Percentiles rank a stretch among this genome's conserved stretches.
These are phyloP conservation scores for Magnaporthiopsis rhizophila DNA, from an alignment of 2,329 filamentous ascomycete genomes.

Conservation along the genomic window DNA sequence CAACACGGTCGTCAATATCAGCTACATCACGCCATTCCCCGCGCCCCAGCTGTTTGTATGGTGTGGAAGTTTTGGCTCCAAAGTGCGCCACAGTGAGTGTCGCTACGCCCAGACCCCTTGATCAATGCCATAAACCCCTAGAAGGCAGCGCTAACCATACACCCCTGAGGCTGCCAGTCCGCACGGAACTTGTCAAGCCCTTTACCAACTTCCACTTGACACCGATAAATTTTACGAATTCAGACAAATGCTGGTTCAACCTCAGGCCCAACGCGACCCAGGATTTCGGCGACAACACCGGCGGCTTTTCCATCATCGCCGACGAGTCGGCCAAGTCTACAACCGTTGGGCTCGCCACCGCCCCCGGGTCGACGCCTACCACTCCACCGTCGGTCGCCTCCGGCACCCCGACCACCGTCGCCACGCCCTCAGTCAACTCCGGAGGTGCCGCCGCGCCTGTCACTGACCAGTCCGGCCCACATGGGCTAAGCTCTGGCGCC, in stretches of 20 bases:
- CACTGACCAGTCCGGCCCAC: not conserved
- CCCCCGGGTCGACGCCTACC: not conserved
- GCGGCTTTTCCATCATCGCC: not conserved
- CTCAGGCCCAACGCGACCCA: not conserved
- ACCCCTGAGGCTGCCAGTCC: not conserved
- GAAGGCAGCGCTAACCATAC: not conserved
- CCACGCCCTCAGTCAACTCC: not conserved
- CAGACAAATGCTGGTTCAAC: conserved; percentile 3
- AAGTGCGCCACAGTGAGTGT: not conserved
- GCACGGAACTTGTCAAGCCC: not conserved
- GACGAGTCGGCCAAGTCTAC: not conserved
- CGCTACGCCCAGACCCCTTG: not conserved
- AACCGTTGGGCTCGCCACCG: not conserved
- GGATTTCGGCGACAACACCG: not conserved
- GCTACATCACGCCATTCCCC: not conserved
- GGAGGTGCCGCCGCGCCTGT: not conserved
- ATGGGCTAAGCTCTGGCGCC: not conserved
- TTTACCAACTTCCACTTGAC: not conserved
- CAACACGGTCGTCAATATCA: conserved; percentile 2
- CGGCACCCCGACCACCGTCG: not conserved
- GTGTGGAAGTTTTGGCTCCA: not conserved
- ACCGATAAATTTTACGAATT: not conserved
- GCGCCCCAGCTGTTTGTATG: not conserved
- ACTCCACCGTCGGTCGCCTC: not conserved
- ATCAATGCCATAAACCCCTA: not conserved